phyloP scores from a whole-genome alignment of 768 basidiomycete genomes.

The Gloeopeniophorella convolvens region DNA sequence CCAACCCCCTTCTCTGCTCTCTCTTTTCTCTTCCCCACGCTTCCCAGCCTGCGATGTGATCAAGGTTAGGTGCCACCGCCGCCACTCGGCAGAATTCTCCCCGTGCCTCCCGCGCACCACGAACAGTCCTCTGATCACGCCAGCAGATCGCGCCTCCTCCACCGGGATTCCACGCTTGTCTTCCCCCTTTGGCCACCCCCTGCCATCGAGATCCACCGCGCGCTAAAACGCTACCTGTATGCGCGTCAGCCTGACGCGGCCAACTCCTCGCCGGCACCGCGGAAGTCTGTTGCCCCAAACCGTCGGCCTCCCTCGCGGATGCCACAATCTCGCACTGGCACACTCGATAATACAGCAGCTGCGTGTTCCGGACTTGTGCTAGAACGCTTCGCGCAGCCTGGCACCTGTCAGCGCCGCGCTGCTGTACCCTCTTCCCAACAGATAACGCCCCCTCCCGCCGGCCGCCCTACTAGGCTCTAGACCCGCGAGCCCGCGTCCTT shows the following conservation, averaged over 20 bases:
- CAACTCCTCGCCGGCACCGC: neutral
- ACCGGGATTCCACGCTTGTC: slow-evolving; percentile 1
- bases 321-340: neutral
- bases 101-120: slow-evolving; percentile 4
- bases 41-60: slow-evolving; percentile 11
- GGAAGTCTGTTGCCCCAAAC: neutral
- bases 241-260: too few species aligned
- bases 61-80: slow-evolving; percentile 13
- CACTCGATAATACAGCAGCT: too few species aligned
- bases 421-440: neutral
- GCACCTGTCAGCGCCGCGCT: slow-evolving; percentile 5
- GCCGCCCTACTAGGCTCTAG: too few species aligned
- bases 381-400: neutral
- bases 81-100: slow-evolving; percentile 1
- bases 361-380: slow-evolving; percentile 1
- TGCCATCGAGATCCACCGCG: neutral
- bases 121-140: slow-evolving; percentile 8
- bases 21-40: slow-evolving; percentile 4
- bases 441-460: neutral
- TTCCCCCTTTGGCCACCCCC: slow-evolving; percentile 5
- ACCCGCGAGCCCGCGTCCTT: too few species aligned
- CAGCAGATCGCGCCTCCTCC: slow-evolving; percentile 8
- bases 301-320: neutral
- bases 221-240: too few species aligned
- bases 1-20: slow-evolving; percentile 3